Base-by-base conservation (phyloP, 78 protist genomes). In the Diacronema lutheri region DNA sequence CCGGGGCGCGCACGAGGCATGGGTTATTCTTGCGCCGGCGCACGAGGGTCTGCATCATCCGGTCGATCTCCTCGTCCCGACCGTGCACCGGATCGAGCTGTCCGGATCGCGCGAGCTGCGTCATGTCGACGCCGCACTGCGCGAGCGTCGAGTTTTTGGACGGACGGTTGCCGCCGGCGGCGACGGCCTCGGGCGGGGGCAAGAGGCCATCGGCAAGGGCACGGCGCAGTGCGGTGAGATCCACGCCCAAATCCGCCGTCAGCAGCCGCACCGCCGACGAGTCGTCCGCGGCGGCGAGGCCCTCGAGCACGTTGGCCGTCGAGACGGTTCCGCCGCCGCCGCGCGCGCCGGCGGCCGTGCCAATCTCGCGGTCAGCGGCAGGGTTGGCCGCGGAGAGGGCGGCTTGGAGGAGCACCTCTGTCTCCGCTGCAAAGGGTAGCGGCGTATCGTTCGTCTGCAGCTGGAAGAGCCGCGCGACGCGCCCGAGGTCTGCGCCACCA, bases 11-110 rank as follows among this genome's bases (percentile, higher is more conserved):
- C 20, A 89, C 82, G 50, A 92, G 90, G n/a, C 84, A 89, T 7
- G 94, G 94, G 64, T 90, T 91, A 76, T 84, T 87, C 87, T 91
- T 91, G 33, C 92, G 86, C 25, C 94, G 89, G 16, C 94, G 44
- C 62, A 84, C 55, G 31, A 91, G 64, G 46, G 88, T 84, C 61
- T 91, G 92, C 41, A 89, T 38, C 35, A 61, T 35, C 33, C 91
- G 88, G 29, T 89, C 38, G 29, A 91, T 85, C 46, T 89, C 90
- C 20, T 89, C 90, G 29, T 84, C 92, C 25, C 94, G 69, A 19
- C 92, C 94, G 40, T 88, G 65, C 37, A 84, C 56, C n/a, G 92
- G 94, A 55, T 89, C 94, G 61, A 91, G 87, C 35, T 77, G 1
- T 14, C 94, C 92, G 14, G 73, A 31, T 57, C 60, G 11, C 38